phyloP scores from a whole-genome alignment of 2,329 filamentous ascomycete species.

The Aschersonia sp. region DNA sequence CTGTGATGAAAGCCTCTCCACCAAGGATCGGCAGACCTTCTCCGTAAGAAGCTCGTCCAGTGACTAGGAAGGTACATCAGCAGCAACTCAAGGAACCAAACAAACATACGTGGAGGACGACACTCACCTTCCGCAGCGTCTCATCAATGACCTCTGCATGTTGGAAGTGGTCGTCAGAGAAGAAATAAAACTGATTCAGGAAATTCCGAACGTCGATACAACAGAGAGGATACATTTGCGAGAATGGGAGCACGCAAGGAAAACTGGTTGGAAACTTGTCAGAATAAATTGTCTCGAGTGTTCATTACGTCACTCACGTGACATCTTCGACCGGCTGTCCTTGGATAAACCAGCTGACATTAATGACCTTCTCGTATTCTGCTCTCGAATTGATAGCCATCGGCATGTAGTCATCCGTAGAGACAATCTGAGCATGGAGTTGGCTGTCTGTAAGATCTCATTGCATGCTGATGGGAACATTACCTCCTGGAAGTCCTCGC shows the following conservation, averaged over 20 bases:
- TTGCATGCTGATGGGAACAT: slow-evolving; percentile 1
- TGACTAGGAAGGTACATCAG: slow-evolving; percentile 34
- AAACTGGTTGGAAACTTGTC: slow-evolving; percentile 38
- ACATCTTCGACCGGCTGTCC: slow-evolving; percentile 65
- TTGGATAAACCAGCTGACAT: slow-evolving; percentile 89
- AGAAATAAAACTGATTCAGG: slow-evolving; percentile 95
- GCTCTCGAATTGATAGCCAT: slow-evolving; percentile 88
- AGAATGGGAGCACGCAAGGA: slow-evolving; percentile 92
- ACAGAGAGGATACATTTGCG: slow-evolving; percentile 96
- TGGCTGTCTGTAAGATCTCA: not conserved
- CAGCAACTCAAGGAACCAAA: not conserved
- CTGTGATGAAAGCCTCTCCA: slow-evolving; percentile 79
- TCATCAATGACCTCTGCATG: slow-evolving; percentile 84
- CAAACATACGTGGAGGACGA: not conserved
- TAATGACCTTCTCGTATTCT: slow-evolving; percentile 91
- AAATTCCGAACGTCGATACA: slow-evolving; percentile 98
- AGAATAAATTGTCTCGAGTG: slow-evolving; percentile 2
- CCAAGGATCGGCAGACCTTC: slow-evolving; percentile 81
- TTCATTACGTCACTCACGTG: slow-evolving; percentile 34
- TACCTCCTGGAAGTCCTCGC: slow-evolving; percentile 89
- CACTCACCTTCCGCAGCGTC: slow-evolving; percentile 58
- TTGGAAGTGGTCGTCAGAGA: slow-evolving; percentile 90
- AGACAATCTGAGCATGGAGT: slow-evolving; percentile 38
- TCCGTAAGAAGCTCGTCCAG: slow-evolving; percentile 89
- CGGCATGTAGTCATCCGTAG: slow-evolving; percentile 99